Percentiles rank a stretch among this genome's conserved stretches.
Conservation (phyloP, 148 eudicot species). For the Beta vulgaris region DNA sequence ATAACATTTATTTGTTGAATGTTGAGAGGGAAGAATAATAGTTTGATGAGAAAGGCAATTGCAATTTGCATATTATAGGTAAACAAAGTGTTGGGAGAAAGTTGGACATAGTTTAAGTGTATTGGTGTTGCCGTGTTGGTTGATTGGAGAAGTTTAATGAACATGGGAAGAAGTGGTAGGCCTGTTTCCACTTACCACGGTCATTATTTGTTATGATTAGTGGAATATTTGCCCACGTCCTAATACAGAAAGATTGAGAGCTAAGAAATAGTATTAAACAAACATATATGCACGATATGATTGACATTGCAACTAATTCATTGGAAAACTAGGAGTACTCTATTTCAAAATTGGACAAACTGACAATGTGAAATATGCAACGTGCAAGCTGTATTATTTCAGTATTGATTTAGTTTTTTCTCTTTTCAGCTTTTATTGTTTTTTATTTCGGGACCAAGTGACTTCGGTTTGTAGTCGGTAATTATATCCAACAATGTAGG, state of each 20-base stretch:
- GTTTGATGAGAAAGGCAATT: neutral
- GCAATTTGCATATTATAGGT: neutral
- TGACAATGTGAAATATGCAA: neutral
- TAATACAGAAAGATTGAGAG: neutral
- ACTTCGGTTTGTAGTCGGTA: too few relatives aligned
- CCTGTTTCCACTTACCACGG: conserved; percentile 12
- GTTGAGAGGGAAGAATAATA: neutral
- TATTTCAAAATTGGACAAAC: neutral
- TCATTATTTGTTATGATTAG: neutral
- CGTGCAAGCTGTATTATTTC: neutral
- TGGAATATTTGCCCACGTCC: conserved; percentile 9
- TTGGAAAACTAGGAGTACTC: neutral
- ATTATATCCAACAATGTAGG: too few relatives aligned
- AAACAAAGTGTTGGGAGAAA: neutral
- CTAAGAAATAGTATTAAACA: neutral
- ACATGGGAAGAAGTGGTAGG: conserved; percentile 30
- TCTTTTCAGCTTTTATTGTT: too few relatives aligned
- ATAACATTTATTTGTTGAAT: conserved; percentile 1
- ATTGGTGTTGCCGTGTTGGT: too few relatives aligned
- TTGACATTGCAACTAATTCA: neutral
- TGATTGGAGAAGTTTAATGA: neutral
- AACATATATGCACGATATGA: conserved; percentile 1
- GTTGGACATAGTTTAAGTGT: too few relatives aligned
- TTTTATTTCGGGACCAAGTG: too few relatives aligned
- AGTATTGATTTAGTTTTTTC: too few relatives aligned